These are phyloP conservation scores for Dipteronia dyeriana DNA, from an alignment of 345 rosid species.

Conservation along the genomic window DNA sequence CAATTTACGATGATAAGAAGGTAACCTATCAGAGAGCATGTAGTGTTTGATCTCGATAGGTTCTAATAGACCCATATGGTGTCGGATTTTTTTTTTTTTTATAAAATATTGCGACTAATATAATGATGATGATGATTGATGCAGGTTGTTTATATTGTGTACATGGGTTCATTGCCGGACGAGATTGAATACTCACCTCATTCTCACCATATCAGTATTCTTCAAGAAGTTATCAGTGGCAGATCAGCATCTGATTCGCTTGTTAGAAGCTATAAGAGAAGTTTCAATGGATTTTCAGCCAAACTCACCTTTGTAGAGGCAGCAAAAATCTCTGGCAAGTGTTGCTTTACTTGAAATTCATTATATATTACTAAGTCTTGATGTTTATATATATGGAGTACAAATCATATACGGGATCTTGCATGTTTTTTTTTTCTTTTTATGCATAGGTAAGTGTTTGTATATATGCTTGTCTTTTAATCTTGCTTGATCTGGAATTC, in stretches of 20 bases:
- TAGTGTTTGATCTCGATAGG: too few relatives aligned
- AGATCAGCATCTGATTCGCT: conserved; percentile 35
- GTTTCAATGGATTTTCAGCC: conserved; percentile 68
- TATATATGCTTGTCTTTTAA: too few relatives aligned
- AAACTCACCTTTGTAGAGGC: conserved; percentile 46
- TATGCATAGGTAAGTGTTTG: too few relatives aligned
- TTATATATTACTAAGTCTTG: too few relatives aligned
- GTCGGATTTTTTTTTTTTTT: too few relatives aligned
- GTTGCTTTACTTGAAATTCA: not conserved
- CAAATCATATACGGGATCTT: too few relatives aligned
- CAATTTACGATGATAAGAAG: not conserved
- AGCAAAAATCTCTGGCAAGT: conserved; percentile 42
- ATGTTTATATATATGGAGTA: too few relatives aligned
- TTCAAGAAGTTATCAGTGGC: conserved; percentile 28
- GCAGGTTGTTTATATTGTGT: conserved; percentile 41
- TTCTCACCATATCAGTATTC: conserved; percentile 37
- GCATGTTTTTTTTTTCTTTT: too few relatives aligned
- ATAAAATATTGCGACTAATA: too few relatives aligned
- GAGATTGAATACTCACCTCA: conserved; percentile 21
- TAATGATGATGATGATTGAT: conserved; percentile 4
- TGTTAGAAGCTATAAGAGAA: conserved; percentile 54
- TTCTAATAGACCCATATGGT: too few relatives aligned
- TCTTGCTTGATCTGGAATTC: too few relatives aligned
- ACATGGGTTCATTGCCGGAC: conserved; percentile 42
- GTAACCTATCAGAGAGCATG: not conserved